These are phyloP conservation scores for Botrytis fragariae DNA, from an alignment of 2,329 filamentous ascomycete genomes.

Conservation along the genomic window DNA sequence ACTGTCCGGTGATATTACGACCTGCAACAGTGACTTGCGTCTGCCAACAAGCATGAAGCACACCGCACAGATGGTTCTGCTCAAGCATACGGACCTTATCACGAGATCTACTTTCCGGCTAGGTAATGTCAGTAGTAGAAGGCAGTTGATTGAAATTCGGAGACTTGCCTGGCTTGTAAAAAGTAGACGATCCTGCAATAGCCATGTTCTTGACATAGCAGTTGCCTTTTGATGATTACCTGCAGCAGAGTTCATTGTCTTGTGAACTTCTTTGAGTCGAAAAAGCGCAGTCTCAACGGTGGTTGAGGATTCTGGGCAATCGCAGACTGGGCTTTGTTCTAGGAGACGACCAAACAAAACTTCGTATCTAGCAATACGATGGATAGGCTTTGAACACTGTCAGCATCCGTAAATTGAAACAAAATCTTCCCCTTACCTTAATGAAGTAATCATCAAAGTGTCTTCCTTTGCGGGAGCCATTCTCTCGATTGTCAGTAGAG, in stretches of 20 bases:
- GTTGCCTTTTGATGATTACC: slow-evolving; percentile 68
- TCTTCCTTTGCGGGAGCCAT: slow-evolving; percentile 69
- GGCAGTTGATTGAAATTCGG: neutral
- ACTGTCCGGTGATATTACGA: slow-evolving; percentile 66
- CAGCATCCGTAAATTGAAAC: neutral
- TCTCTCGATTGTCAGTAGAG: slow-evolving; percentile 62
- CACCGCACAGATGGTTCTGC: slow-evolving; percentile 76
- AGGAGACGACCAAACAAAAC: slow-evolving; percentile 81
- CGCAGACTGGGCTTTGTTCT: slow-evolving; percentile 76
- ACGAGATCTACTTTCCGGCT: slow-evolving; percentile 52
- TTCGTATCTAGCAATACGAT: slow-evolving; percentile 88
- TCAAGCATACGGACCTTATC: slow-evolving; percentile 77
- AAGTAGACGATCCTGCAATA: slow-evolving; percentile 76
- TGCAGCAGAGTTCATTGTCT: slow-evolving; percentile 80
- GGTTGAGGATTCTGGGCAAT: slow-evolving; percentile 80
- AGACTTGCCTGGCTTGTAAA: slow-evolving; percentile 67
- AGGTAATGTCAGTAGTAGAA: neutral
- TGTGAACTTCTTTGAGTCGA: slow-evolving; percentile 69
- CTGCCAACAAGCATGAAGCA: slow-evolving; percentile 80
- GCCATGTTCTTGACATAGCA: slow-evolving; percentile 76
- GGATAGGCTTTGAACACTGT: slow-evolving; percentile 66
- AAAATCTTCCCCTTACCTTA: slow-evolving; percentile 56
- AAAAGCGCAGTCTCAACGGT: slow-evolving; percentile 73
- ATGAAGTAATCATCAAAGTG: slow-evolving; percentile 85
- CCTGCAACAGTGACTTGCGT: slow-evolving; percentile 65